Base-by-base conservation (phyloP, 2,329 filamentous ascomycete genomes). In the Colletotrichum somersetense region DNA sequence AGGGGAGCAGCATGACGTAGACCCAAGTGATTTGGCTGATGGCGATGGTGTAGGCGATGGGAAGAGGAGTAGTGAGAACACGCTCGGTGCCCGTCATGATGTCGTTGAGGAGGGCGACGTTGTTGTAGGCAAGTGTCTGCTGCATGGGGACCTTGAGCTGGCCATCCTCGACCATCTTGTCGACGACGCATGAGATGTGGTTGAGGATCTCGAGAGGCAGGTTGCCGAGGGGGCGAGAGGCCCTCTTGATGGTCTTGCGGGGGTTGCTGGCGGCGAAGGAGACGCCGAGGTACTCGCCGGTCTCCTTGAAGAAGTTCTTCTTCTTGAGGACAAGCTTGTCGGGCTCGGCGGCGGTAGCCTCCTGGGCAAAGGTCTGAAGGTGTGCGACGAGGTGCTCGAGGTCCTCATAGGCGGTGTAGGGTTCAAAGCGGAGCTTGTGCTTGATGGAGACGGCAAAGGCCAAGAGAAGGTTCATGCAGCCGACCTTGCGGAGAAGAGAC, bases 21-120 rank as follows among this genome's bases (percentile, higher is more conserved):
- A 95, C 88, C 90, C 93, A 95, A 42, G 94, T 94, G 78, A 96
- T 96, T 80, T 97, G 94, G 26, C 91, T 91, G 79, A 96, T 95
- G 77, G 93, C 90, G 77, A 97, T 96, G 75, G 89, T 90, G 84
- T 97, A 97, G 58, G 93, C 94, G 67, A 94, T 88, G 2, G 94
- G 94, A 0, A 97, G 88, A 1, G 94, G 94, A 0, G 94, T 97
- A 80, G 92, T 93, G 42, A 96, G 89, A 26, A 97, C 91, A 74
- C 94, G 91, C 78, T 96, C 93, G 59, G 91, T 91, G 71, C 91
- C 91, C 20, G 89, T 89, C 75, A 94, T 85, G 67, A 91, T 88
- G 75, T 97, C 94, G 78, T 93, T 93, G 66, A 97, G 83, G 5
- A 87, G 81, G 61, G 86, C 84, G 11, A 96, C 79, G 74, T 87